phyloP scores from a whole-genome alignment of 805 yeast genomes.

The Yamadazyma takamatsuzukensis region DNA sequence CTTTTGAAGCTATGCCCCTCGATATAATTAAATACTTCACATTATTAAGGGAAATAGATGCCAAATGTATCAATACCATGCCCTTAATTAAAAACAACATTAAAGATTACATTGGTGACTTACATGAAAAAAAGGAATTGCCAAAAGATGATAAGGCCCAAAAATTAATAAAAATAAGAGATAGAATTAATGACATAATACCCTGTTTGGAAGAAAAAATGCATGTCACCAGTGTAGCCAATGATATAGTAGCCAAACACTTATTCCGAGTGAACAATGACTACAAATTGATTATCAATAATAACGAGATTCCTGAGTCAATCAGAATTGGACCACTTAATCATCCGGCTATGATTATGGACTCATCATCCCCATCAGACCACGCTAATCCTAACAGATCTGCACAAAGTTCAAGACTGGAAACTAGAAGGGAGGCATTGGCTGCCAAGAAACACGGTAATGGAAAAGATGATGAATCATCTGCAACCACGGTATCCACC shows the following conservation, averaged over 20 bases:
- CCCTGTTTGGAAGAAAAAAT: slow-evolving; percentile 95
- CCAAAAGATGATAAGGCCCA: slow-evolving; percentile 4
- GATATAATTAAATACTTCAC: slow-evolving; percentile 85
- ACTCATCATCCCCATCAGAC: slow-evolving; percentile 46
- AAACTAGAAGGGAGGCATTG: slow-evolving; percentile 85
- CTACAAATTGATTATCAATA: slow-evolving; percentile 65
- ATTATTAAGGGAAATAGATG: slow-evolving; percentile 86
- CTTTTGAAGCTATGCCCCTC: slow-evolving; percentile 82
- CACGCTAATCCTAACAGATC: slow-evolving; percentile 40
- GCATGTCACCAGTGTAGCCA: slow-evolving; percentile 93
- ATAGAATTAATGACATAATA: slow-evolving; percentile 61
- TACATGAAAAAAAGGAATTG: slow-evolving; percentile 12
- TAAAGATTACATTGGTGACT: slow-evolving; percentile 34
- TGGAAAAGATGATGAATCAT: slow-evolving; percentile 32
- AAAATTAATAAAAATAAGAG: slow-evolving; percentile 27
- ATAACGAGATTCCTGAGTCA: slow-evolving; percentile 77
- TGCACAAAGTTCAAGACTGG: slow-evolving; percentile 74
- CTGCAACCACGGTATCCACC: background rate
- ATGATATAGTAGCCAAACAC: slow-evolving; percentile 69
- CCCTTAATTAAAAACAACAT: slow-evolving; percentile 64
- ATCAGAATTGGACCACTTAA: slow-evolving; percentile 74
- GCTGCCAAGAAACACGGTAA: slow-evolving; percentile 85
- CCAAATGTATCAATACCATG: slow-evolving; percentile 76
- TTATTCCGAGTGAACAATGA: slow-evolving; percentile 74
- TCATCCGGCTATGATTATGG: slow-evolving; percentile 86